Evolutionary conservation across 495 filamentous ascomycete genomes (phyloP).

Genomic region (Friedmanniomyces simplex): DNA sequence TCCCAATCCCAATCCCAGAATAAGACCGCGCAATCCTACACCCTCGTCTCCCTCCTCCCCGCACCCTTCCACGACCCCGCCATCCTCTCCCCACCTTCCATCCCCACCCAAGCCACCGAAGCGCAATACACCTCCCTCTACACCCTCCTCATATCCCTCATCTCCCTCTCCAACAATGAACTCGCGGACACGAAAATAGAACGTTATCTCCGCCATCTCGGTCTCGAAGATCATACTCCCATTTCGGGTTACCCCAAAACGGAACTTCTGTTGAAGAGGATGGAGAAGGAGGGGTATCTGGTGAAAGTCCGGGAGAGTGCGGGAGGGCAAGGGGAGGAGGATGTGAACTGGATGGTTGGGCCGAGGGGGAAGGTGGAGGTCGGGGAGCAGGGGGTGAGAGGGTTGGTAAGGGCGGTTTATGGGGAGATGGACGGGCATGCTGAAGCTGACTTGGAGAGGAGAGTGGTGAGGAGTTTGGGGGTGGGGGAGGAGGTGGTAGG

Average conservation of each 20-base stretch:
- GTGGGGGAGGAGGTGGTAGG: constrained; percentile 11
- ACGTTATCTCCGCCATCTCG: constrained; percentile 61
- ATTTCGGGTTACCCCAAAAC: constrained; percentile 49
- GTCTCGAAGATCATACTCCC: constrained; percentile 64
- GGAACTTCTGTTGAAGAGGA: constrained; percentile 59
- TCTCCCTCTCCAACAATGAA: constrained; percentile 57
- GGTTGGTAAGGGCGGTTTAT: constrained; percentile 56
- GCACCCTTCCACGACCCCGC: constrained; percentile 43
- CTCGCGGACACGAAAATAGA: constrained; percentile 50
- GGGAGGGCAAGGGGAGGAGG: constrained; percentile 41
- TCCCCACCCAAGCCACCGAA: constrained; percentile 54
- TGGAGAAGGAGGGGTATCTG: constrained; percentile 76
- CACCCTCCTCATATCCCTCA: constrained; percentile 65
- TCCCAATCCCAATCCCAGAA: constrained; percentile 21
- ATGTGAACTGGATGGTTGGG: constrained; percentile 66
- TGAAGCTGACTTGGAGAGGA: constrained; percentile 28
- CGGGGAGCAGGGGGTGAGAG: constrained; percentile 56
- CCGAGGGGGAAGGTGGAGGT: constrained; percentile 83
- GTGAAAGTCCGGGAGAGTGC: constrained; percentile 48
- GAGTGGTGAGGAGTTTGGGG: constrained; percentile 29
- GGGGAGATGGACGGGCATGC: constrained; percentile 13
- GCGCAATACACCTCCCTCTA: constrained; percentile 70
- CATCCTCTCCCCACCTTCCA: constrained; percentile 58
- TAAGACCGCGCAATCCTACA: constrained; percentile 47
- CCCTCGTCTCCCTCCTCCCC: constrained; percentile 63